Base-by-base conservation (phyloP, 306 rosid genomes). In the Senna siamea region DNA sequence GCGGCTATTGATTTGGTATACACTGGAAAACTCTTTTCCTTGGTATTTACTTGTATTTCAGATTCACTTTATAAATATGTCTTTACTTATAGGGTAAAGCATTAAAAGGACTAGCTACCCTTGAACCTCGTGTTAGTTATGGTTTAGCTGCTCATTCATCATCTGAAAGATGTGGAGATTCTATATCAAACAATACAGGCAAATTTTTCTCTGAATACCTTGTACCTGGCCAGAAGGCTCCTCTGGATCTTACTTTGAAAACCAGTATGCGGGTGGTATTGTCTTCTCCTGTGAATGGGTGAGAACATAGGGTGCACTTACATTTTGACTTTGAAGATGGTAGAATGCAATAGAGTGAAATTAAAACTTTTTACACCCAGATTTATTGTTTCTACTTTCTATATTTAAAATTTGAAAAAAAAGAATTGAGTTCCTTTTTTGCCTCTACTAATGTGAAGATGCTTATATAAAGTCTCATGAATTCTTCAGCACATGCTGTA, bases 231-330 rank as follows among this genome's bases (percentile, higher is more conserved):
- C 87, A 67, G 55, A 93, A 86, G 79, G 85, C 83, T 80, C 98
- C 97, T 59, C 69, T 91, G 86, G 98, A 93, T 91, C 90, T 93
- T 69, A 86, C 96, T 82, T 74, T 93, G 76, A 93, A 93, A 87
- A 80, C 92, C 76, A 81, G 85, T 57, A 81, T 89, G 85, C 86
- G 92, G 51, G 81, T 93, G 71, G 87, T 85, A 55, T 78, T 83
- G 55, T 84, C 95, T 48, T 82, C 85, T 77, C 67, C 93, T 7
- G 71, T 76, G 53, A 80, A 81, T 66, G 64, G 92, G 97, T 91
- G 57, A 83, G 94, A 83, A 70, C 68, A 20, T 75, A 23, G 20
- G 62, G 78, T 77, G 57, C 19, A 59, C 41, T 32, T 50, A 32
- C 43, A 47, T 47, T 10, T 66, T 58, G 64, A 30, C 78, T 70